Conservation (phyloP, 2,329 filamentous ascomycete species). For the Claviceps maximensis region DNA sequence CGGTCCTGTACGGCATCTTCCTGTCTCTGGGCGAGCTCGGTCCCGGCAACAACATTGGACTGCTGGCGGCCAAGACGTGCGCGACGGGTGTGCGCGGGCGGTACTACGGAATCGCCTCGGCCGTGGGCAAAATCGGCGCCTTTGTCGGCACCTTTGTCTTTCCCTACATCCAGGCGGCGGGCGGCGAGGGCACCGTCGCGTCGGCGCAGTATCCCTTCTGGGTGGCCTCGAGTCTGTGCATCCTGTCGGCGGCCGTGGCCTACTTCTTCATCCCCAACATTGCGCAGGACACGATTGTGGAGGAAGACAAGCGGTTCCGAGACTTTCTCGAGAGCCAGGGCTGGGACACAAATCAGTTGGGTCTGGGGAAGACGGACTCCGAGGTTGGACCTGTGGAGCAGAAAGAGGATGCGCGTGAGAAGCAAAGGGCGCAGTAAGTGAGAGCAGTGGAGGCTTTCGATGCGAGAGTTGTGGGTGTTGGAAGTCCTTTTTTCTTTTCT, state of each 20-base stretch:
- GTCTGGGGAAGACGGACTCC: conserved; percentile 12
- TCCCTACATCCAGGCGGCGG: conserved; percentile 33
- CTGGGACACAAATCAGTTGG: conserved; percentile 54
- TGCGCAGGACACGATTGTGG: conserved; percentile 70
- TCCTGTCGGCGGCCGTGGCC: conserved; percentile 50
- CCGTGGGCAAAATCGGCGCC: conserved; percentile 63
- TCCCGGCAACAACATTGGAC: conserved; percentile 82
- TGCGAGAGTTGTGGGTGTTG: background rate
- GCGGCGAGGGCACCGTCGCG: conserved; percentile 36
- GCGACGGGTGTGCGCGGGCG: conserved; percentile 71
- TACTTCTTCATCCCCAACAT: conserved; percentile 62
- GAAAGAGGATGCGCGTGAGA: background rate
- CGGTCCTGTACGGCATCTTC: conserved; percentile 25
- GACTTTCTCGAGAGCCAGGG: conserved; percentile 59
- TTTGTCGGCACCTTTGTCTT: conserved; percentile 82
- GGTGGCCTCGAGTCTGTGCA: conserved; percentile 63
- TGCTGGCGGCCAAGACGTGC: conserved; percentile 76
- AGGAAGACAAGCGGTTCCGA: conserved; percentile 65
- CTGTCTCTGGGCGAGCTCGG: conserved; percentile 42
- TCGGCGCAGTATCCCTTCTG: conserved; percentile 80
- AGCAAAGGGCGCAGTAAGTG: background rate
- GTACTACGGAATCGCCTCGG: conserved; percentile 60
- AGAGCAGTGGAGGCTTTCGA: no score
- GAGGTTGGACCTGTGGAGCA: background rate
- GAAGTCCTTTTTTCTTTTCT: background rate